A percentile compares a stretch with the other conserved stretches of the same genome.
Conservation (phyloP, 2,329 filamentous ascomycete genomes). For the Esteya vermicola region DNA sequence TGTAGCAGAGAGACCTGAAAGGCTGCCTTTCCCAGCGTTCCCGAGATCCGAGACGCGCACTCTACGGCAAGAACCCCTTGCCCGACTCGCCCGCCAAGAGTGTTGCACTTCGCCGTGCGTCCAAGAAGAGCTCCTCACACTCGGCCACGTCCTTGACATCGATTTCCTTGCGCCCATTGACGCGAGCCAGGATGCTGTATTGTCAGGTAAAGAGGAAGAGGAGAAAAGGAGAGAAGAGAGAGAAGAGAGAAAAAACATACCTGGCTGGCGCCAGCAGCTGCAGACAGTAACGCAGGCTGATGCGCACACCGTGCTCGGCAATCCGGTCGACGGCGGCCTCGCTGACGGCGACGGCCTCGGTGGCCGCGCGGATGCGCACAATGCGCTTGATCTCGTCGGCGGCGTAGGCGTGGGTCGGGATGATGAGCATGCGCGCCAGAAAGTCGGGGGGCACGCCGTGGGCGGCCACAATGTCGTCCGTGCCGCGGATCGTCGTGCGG, state of each 20-base stretch:
- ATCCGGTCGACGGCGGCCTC: constrained; percentile 80
- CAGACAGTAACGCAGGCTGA: constrained; percentile 84
- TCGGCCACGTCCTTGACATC: constrained; percentile 65
- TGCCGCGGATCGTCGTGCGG: constrained; percentile 83
- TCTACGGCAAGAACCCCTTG: constrained; percentile 49
- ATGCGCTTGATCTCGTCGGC: constrained; percentile 86
- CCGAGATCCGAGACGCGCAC: no score
- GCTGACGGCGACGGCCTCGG: constrained; percentile 64
- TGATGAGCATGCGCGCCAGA: constrained; percentile 82
- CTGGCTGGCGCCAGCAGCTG: constrained; percentile 80
- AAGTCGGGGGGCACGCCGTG: constrained; percentile 94
- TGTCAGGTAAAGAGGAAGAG: constrained; percentile 3
- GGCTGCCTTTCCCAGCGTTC: no score
- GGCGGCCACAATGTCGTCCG: constrained; percentile 65
- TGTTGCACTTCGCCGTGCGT: constrained; percentile 62
- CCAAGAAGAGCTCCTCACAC: constrained; percentile 73
- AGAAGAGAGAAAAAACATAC: constrained; percentile 23
- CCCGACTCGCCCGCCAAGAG: constrained; percentile 50
- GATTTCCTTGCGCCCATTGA: constrained; percentile 64
- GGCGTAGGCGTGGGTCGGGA: constrained; percentile 83
- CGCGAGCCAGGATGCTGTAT: constrained; percentile 67
- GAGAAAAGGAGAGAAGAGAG: not conserved
- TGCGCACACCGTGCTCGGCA: constrained; percentile 70
- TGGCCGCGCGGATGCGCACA: constrained; percentile 68
- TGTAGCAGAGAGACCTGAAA: no score